Evolutionary conservation across 2,329 filamentous ascomycete genomes (phyloP), one percentile per base, ranked within the genome.

Genomic region (Remersonia thermophila): DNA sequence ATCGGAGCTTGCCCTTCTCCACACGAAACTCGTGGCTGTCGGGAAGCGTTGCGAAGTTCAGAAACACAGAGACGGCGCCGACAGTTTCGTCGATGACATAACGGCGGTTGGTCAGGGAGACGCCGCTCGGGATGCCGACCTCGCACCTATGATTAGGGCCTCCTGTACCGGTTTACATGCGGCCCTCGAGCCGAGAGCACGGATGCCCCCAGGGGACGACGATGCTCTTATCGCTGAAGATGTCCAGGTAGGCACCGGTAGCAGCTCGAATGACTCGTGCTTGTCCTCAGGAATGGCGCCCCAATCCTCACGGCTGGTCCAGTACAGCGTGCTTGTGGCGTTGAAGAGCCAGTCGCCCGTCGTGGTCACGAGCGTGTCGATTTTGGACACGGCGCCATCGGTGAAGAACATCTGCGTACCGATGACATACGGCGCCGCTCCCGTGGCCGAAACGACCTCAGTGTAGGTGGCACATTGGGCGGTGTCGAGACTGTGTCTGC

Each of bases 361-460:
- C 1, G 41, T 41, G n/a, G 47, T 51, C n/a, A 48, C 41, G n/a
- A 53, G 35, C 2, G 42, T 33, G 40, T 52, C 51, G n/a, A 51
- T 33, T 33, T 41, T 45, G 34, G 37, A 34, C 37, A 37, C 34
- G 27, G 48, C 26, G 3, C 39, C 40, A 27, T 36, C 37, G 3
- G 42, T 41, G 35, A 55, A 51, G 40, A 48, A 50, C 37, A 61
- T 53, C 44, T 59, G 59, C 15, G 53, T 54, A 32, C 56, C 58
- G 36, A 61, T 47, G 15, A 61, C 59, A 39, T 61, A 60, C 6
- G 57, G 59, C 39, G 54, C 50, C 26, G 38, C 18, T 16, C 52
- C 28, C 17, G 41, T 37, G 39, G 41, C 48, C 34, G 36, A 48
- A 32, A 51, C 45, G 15, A 53, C 33, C 36, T 54, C 49, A 13